Conservation (phyloP, 768 basidiomycete genomes). For the Suillus paluster region DNA sequence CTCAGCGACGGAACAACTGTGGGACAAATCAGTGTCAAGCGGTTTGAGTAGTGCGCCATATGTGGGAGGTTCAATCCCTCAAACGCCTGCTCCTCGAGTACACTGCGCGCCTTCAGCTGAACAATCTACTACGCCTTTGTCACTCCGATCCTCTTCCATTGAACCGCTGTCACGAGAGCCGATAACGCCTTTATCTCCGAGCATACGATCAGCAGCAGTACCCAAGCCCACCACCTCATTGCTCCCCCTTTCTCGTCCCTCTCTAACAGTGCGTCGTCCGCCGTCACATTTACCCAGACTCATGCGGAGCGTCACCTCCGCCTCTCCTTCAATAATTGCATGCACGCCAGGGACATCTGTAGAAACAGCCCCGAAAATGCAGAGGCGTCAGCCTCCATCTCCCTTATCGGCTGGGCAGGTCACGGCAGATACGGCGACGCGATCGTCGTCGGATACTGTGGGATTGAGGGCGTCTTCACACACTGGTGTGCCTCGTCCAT, state of each 20-base stretch:
- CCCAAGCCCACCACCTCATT: constrained; percentile 5
- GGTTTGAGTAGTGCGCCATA: neutral
- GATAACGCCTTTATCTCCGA: neutral
- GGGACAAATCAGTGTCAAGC: neutral
- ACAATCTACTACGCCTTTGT: neutral
- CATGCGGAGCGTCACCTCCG: neutral
- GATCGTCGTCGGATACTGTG: neutral
- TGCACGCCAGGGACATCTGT: neutral
- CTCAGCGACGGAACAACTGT: no score
- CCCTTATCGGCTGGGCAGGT: neutral
- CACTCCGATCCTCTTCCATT: neutral
- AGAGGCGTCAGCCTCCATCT: neutral
- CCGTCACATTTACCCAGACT: constrained; percentile 5
- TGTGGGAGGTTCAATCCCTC: neutral
- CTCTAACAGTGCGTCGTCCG: neutral
- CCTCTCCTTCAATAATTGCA: neutral
- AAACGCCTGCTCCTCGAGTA: neutral
- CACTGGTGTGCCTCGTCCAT: neutral
- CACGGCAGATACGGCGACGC: neutral
- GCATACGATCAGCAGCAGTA: neutral
- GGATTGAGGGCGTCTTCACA: neutral
- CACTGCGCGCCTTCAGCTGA: neutral
- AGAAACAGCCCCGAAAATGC: neutral
- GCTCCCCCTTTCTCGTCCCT: neutral
- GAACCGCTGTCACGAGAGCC: neutral